Percentiles rank a stretch among this genome's conserved stretches.
Conservation (phyloP, 331 rosid genomes). For the Quercus lobata region DNA sequence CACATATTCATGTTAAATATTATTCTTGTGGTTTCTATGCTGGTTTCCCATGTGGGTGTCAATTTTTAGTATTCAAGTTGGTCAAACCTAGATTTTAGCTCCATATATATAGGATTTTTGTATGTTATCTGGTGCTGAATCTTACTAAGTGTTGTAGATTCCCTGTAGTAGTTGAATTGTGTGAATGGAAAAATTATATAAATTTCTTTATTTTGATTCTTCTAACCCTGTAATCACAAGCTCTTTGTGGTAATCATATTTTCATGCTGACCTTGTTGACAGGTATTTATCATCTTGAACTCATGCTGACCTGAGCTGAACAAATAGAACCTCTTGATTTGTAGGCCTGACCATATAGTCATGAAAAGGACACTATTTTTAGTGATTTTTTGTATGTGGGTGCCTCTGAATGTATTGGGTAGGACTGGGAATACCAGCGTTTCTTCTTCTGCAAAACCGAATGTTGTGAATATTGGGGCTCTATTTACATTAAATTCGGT, state of each 20-base stretch:
- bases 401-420: constrained; percentile 46
- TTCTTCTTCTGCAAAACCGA: constrained; percentile 30
- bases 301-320: constrained; percentile 23
- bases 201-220: background rate
- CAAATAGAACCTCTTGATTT: constrained; percentile 25
- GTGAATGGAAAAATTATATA: background rate
- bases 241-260: constrained; percentile 11
- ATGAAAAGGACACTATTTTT: constrained; percentile 27
- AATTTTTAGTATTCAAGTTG: constrained; percentile 12
- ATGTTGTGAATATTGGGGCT: constrained; percentile 60
- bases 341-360: constrained; percentile 15
- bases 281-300: constrained; percentile 26
- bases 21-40: background rate
- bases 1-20: constrained; percentile 9
- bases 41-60: constrained; percentile 24
- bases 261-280: constrained; percentile 12
- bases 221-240: background rate
- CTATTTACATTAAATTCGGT: constrained; percentile 64
- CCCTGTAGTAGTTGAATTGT: constrained; percentile 9
- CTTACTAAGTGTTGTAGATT: constrained; percentile 22
- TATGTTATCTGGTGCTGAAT: constrained; percentile 14
- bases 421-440: constrained; percentile 37
- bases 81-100: constrained; percentile 9
- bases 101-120: background rate
- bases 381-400: constrained; percentile 46